Conservation (phyloP, 345 rosid species). For the Cardiospermum halicacabum region DNA sequence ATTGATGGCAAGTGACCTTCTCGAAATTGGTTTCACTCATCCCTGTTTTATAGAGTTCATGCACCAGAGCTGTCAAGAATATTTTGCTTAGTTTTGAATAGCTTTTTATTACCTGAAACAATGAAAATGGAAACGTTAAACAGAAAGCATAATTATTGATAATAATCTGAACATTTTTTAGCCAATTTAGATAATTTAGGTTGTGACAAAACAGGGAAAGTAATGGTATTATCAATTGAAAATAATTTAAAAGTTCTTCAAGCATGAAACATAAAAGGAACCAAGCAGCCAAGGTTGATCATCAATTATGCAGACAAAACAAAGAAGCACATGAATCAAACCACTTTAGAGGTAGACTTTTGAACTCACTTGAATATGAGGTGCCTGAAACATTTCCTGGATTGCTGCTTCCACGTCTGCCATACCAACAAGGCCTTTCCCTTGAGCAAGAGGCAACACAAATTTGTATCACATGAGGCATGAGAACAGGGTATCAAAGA, state of each 20-base stretch:
- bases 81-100: conserved; percentile 69
- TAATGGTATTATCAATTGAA: neutral
- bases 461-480: conserved; percentile 6
- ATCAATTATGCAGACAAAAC: neutral
- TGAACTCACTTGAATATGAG: conserved; percentile 83
- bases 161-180: neutral
- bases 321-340: neutral
- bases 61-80: conserved; percentile 88
- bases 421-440: conserved; percentile 62
- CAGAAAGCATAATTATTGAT: neutral
- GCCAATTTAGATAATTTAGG: neutral
- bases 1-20: conserved; percentile 39
- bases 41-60: conserved; percentile 92
- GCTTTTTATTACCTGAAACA: conserved; percentile 64
- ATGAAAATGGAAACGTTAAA: neutral
- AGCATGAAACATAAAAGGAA: neutral
- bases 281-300: neutral
- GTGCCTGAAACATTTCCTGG: conserved; percentile 97
- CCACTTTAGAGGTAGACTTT: neutral
- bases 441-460: conserved; percentile 30
- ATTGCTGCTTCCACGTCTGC: conserved; percentile 84
- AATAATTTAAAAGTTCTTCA: neutral
- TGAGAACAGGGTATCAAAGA: neutral
- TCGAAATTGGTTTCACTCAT: conserved; percentile 87
- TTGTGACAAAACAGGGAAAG: neutral